Evolutionary conservation across 1,284 basidiomycete genomes (phyloP), one percentile per base, ranked within the genome.

Genomic region (Cryptococcus sp.): DNA sequence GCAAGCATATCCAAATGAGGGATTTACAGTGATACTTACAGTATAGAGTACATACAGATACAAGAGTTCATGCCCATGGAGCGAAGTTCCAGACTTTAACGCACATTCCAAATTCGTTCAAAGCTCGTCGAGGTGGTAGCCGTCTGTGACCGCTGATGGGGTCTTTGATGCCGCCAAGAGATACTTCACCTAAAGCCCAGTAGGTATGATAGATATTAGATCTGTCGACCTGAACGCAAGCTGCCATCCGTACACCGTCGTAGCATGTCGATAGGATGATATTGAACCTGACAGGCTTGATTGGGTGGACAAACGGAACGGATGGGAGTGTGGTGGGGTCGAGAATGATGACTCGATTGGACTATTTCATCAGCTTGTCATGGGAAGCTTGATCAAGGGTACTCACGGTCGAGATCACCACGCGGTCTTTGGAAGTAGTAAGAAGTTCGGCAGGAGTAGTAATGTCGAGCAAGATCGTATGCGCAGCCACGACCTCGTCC

Each of bases 261-360:
- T 46, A 45, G 46, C 60, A 54, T 48, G 57, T 61, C 34, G 60
- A 56, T 2, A 55, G 43, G 7, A 66, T 44, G 21, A 45, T 31
- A 25, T 57, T 54, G 3, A 63, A 47, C 21, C 45, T 53, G 23
- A 66, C 53, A 82, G 59, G 57, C 62, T 19, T 78, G 72, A 51
- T 88, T 85, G 86, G 80, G 21, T 11, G 37, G 16, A 28, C 7
- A 51, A 25, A 41, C 11, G 58, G 59, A 7, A 56, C 37, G 1
- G 24, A 28, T 7, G 66, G 64, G 2, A 68, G 45, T 2, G 54
- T 45, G 7, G 46, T 48, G 9, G 63, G 58, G 19, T 68, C 56
- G 7, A 68, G 36, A 2, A 66, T 18, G 25, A 60, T 48, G n/a
- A 64, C 39, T 44, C 59, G 39, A 10, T 36, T n/a, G 3, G 32